Conservation (phyloP, 108 stramenopile genomes). For the Cyclotella cryptica region DNA sequence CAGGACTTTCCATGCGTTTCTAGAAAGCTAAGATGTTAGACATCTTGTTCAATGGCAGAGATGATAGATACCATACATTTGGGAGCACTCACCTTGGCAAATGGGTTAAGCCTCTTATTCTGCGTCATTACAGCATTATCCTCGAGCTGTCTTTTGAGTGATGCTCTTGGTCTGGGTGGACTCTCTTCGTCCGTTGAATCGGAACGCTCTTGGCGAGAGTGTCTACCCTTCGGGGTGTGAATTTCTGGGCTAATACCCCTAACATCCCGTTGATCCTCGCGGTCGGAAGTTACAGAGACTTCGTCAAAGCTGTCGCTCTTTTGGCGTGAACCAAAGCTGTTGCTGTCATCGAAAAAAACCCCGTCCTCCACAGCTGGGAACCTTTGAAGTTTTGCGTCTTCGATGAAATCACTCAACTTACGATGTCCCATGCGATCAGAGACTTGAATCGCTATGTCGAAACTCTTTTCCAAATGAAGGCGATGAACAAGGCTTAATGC, state of each 20-base stretch:
- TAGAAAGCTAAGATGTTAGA: neutral
- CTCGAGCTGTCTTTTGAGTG: constrained; percentile 44
- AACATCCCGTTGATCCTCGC: constrained; percentile 10
- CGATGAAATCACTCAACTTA: constrained; percentile 68
- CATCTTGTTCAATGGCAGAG: neutral
- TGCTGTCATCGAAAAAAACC: constrained; percentile 39
- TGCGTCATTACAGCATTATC: constrained; percentile 2
- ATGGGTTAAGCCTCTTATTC: constrained; percentile 47
- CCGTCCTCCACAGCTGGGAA: constrained; percentile 58
- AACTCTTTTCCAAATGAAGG: constrained; percentile 74
- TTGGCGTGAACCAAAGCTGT: constrained; percentile 24
- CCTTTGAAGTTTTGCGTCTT: constrained; percentile 57
- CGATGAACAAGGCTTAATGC: constrained; percentile 73
- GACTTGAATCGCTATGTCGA: constrained; percentile 72
- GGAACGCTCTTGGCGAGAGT: constrained; percentile 3
- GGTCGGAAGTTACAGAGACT: constrained; percentile 27
- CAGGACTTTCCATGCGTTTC: constrained; percentile 51
- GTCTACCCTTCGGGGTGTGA: constrained; percentile 18
- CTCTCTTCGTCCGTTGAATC: constrained; percentile 39
- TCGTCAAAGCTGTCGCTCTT: constrained; percentile 38
- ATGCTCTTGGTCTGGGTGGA: constrained; percentile 26
- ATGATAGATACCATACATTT: neutral
- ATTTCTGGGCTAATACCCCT: constrained; percentile 38
- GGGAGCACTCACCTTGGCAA: constrained; percentile 39
- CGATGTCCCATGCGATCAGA: constrained; percentile 65